A percentile compares a stretch with the other conserved stretches of the same genome.
Conservation (phyloP, 768 basidiomycete species). For the Podaxis carcinomalis region DNA sequence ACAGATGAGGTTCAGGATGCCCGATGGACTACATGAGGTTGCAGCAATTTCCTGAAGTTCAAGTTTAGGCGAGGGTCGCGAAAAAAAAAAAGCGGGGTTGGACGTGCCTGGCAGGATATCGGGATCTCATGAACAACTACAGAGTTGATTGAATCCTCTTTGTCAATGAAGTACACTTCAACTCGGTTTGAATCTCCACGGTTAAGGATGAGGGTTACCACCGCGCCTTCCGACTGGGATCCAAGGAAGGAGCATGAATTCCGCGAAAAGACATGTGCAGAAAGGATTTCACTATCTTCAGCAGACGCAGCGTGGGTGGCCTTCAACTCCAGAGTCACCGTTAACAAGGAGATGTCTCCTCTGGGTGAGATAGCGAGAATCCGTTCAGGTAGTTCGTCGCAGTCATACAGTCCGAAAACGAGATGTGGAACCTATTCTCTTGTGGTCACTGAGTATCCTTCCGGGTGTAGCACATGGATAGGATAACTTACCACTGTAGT, state of each 20-base stretch:
- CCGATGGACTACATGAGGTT: conserved; percentile 42
- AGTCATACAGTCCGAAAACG: conserved; percentile 20
- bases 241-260: conserved; percentile 11
- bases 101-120: conserved; percentile 26
- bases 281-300: conserved; percentile 13
- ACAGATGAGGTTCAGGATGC: conserved; percentile 49
- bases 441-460: conserved; percentile 21
- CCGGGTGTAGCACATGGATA: neutral
- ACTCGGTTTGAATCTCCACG: conserved; percentile 15
- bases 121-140: conserved; percentile 25
- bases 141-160: conserved; percentile 26
- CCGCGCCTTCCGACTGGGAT: neutral
- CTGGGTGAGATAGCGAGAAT: conserved; percentile 21
- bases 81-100: neutral
- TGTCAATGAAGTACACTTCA: conserved; percentile 28
- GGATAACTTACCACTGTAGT: conserved; percentile 20
- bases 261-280: conserved; percentile 18
- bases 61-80: conserved; percentile 5
- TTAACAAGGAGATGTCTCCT: conserved; percentile 20
- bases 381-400: conserved; percentile 18
- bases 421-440: conserved; percentile 28
- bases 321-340: conserved; percentile 22
- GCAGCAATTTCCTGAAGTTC: conserved; percentile 29
- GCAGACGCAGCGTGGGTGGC: conserved; percentile 12
- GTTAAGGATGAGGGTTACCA: neutral